Conservation (phyloP, 345 rosid genomes). For the Populus simonii region DNA sequence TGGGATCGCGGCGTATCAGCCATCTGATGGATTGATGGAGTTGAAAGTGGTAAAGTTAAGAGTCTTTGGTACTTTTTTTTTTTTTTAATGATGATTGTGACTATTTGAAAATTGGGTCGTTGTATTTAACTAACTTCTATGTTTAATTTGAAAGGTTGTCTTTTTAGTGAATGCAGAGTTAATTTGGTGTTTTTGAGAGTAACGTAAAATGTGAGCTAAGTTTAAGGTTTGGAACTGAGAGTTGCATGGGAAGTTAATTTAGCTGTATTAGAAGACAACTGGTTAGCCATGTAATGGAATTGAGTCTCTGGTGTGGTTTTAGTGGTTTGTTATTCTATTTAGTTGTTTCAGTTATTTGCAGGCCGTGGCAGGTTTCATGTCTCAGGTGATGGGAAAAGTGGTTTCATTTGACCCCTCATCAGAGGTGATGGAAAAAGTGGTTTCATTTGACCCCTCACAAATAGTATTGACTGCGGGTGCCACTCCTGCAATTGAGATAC, state of each 20-base stretch:
- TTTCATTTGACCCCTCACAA: constrained; percentile 65
- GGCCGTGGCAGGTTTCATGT: constrained; percentile 87
- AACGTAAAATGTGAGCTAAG: too few relatives aligned
- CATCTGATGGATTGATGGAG: constrained; percentile 60
- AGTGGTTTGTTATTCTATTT: neutral
- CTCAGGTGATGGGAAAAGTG: constrained; percentile 49
- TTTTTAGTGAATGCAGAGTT: too few relatives aligned
- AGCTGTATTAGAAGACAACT: neutral
- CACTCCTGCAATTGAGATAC: constrained; percentile 81
- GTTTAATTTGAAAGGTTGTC: too few relatives aligned
- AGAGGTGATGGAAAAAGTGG: constrained; percentile 29
- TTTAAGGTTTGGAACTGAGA: too few relatives aligned
- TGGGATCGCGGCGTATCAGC: constrained; percentile 71
- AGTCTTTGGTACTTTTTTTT: neutral
- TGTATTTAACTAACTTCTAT: too few relatives aligned
- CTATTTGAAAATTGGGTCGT: neutral
- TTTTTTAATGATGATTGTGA: neutral
- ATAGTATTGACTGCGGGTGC: constrained; percentile 77
- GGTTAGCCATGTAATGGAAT: neutral
- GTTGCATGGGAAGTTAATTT: too few relatives aligned
- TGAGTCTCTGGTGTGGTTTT: constrained; percentile 1
- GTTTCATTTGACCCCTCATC: constrained; percentile 61
- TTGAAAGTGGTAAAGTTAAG: constrained; percentile 63
- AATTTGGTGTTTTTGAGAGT: too few relatives aligned
- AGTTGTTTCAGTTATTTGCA: constrained; percentile 24